Evolutionary conservation across 2,329 filamentous ascomycete species (phyloP).

Genomic region (Ascochyta fabae): DNA sequence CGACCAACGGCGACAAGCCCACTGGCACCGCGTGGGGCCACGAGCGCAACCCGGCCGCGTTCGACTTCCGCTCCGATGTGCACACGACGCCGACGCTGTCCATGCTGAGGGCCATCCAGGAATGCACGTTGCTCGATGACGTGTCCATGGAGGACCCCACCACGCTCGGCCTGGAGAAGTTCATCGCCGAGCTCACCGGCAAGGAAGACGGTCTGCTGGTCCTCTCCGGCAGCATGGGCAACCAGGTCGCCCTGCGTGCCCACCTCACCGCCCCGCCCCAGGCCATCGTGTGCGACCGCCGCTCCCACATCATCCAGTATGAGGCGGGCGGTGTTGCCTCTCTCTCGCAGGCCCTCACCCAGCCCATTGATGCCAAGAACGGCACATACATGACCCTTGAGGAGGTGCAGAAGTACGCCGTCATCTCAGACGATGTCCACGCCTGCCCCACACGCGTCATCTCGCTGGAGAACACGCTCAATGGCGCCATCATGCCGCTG

Average conservation of each 20-base stretch:
- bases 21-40: slow-evolving; percentile 46
- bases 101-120: slow-evolving; percentile 81
- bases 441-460: slow-evolving; percentile 81
- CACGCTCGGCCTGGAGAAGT: slow-evolving; percentile 76
- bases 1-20: slow-evolving; percentile 20
- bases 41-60: slow-evolving; percentile 60
- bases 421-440: slow-evolving; percentile 75
- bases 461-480: slow-evolving; percentile 83
- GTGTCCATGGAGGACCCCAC: slow-evolving; percentile 81
- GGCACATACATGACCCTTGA: slow-evolving; percentile 76
- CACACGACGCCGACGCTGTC: slow-evolving; percentile 55
- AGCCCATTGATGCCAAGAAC: slow-evolving; percentile 72
- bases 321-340: slow-evolving; percentile 73
- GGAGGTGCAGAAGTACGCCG: slow-evolving; percentile 71
- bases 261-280: slow-evolving; percentile 82
- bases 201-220: slow-evolving; percentile 83
- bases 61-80: slow-evolving; percentile 60
- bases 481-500: slow-evolving; percentile 79
- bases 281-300: slow-evolving; percentile 77
- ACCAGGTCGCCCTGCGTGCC: slow-evolving; percentile 81
- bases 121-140: slow-evolving; percentile 80
- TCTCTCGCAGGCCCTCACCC: slow-evolving; percentile 73
- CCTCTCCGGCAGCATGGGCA: slow-evolving; percentile 92
- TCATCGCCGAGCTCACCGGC: slow-evolving; percentile 74
- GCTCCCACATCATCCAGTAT: slow-evolving; percentile 77